A percentile compares a stretch with the other conserved stretches of the same genome.
Conservation (phyloP, 371 early-diverging fungal genomes). For the Funneliformis caledonium region DNA sequence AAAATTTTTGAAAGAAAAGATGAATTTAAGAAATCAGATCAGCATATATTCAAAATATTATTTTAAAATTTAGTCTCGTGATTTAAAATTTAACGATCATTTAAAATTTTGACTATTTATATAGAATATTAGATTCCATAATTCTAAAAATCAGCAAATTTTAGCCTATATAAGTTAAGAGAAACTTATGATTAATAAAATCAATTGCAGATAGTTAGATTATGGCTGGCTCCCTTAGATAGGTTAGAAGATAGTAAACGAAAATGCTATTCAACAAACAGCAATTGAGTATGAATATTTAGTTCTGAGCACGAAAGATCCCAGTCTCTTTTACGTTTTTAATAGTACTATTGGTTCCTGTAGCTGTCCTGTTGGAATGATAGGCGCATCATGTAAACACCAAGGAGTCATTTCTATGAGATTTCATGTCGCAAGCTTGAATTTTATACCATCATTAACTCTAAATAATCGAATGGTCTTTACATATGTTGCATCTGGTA, state of each 20-base stretch:
- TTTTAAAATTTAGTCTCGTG: too few relatives aligned
- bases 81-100: too few relatives aligned
- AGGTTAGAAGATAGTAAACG: background rate
- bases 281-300: background rate
- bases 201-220: too few relatives aligned
- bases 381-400: background rate
- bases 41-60: too few relatives aligned
- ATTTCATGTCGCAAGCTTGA: background rate
- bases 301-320: background rate
- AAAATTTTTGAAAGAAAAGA: too few relatives aligned
- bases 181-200: too few relatives aligned
- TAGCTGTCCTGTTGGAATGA: background rate
- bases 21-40: too few relatives aligned
- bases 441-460: slow-evolving; percentile 26
- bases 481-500: background rate
- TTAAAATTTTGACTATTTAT: too few relatives aligned
- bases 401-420: background rate
- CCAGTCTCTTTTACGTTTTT: background rate
- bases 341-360: background rate
- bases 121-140: too few relatives aligned
- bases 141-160: too few relatives aligned
- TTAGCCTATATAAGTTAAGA: too few relatives aligned
- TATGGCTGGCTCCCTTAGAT: too few relatives aligned
- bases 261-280: background rate
- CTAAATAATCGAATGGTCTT: background rate